Evolutionary conservation across 164 flowering plant genomes (phyloP).

Genomic region (Kingdonia uniflora): DNA sequence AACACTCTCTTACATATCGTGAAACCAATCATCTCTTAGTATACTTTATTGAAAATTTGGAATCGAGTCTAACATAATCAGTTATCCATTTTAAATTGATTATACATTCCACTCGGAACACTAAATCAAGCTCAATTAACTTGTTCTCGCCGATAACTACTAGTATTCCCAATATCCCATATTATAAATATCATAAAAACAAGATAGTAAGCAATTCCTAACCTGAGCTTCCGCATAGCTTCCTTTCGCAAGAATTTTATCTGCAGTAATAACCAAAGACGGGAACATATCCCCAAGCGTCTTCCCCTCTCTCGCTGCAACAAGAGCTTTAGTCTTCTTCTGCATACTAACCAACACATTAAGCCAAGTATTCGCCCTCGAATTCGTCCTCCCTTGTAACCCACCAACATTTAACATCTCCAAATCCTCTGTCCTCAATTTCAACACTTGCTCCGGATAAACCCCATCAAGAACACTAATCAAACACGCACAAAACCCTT

Average conservation of each 20-base stretch:
- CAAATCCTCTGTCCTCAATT: conserved; percentile 60
- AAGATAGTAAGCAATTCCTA: conserved; percentile 5
- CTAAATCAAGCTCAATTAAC: too few species aligned
- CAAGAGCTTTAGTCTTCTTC: conserved; percentile 56
- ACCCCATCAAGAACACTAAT: conserved; percentile 60
- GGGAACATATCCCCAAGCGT: conserved; percentile 59
- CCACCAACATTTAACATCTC: conserved; percentile 47
- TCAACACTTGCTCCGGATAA: conserved; percentile 59
- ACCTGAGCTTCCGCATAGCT: conserved; percentile 98
- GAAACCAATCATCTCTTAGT: too few species aligned
- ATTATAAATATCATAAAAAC: too few species aligned
- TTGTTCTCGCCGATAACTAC: too few species aligned
- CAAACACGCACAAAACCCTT: conserved; percentile 67
- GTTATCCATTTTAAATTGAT: too few species aligned
- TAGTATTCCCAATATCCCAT: too few species aligned
- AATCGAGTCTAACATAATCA: too few species aligned
- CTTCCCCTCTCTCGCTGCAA: conserved; percentile 57
- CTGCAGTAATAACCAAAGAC: conserved; percentile 49
- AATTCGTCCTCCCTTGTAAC: conserved; percentile 28
- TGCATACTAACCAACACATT: conserved; percentile 85
- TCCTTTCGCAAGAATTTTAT: conserved; percentile 60
- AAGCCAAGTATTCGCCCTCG: conserved; percentile 85
- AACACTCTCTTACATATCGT: too few species aligned
- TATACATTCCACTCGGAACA: too few species aligned
- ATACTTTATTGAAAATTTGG: too few species aligned